Evolutionary conservation across 169 alveolate species (phyloP), one percentile per base, ranked within the genome.

Genomic region (Plasmodium cynomolgi): DNA sequence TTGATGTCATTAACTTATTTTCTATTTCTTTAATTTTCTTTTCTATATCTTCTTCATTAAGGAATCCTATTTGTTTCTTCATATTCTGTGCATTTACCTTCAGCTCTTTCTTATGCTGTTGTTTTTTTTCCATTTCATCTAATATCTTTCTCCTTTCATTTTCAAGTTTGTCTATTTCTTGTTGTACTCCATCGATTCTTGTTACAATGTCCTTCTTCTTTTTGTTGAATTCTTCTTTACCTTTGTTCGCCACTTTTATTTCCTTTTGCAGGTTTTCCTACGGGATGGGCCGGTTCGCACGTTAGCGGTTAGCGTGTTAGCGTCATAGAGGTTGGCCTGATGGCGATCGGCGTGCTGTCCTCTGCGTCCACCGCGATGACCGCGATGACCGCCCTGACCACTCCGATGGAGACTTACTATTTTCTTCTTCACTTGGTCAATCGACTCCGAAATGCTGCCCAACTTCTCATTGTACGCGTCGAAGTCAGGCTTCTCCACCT

Each of bases 11-110:
- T 93, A 96, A 92, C 62, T 92, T 91, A 34, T 83, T 93, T 92
- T 96, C 97, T n/a, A 96, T 92, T 83, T 93, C 95, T 84, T 83
- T 84, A 41, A 96, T 95, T 90, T 93, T 95, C 54, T 95, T 96
- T 44, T 96, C 96, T 0, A 96, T 94, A 47, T 96, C 97, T 68
- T 84, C 96, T 82, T 96, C 97, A 73, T 85, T 93, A 54, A 93
- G 95, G 90, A 84, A 96, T 4, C 97, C 97, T 23, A 95, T 84
- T 33, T 95, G 96, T 68, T 91, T 93, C 54, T 95, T 95, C 94
- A 95, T 68, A 33, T 95, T 96, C 58, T 93, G 95, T n/a, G 95
- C 91, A 68, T 95, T 84, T 74, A 94, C 93, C 71, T 33, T 95
- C 82, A 94, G 81, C 84, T 95, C 96, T 58, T 96, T 93, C n/a